phyloP scores from a whole-genome alignment of 2,329 filamentous ascomycete genomes.

The Fusarium gaditjirri region DNA sequence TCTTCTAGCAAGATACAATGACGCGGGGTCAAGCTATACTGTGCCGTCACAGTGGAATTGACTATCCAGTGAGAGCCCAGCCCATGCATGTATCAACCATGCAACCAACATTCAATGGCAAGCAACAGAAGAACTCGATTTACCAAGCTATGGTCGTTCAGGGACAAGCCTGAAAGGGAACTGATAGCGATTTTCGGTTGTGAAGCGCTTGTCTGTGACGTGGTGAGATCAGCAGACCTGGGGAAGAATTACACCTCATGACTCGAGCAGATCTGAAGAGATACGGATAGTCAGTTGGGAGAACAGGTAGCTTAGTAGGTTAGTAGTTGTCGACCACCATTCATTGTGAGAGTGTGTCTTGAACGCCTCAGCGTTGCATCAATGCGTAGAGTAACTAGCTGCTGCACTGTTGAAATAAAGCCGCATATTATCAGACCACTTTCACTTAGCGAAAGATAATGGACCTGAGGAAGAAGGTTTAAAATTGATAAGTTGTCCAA shows the following conservation, averaged over 20 bases:
- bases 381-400: not conserved
- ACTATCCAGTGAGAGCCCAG: not conserved
- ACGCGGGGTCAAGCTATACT: slow-evolving; percentile 5
- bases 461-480: not conserved
- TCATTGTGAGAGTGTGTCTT: not conserved
- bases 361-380: not conserved
- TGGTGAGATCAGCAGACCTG: slow-evolving; percentile 2
- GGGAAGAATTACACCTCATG: not conserved
- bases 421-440: slow-evolving; percentile 20
- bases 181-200: not conserved
- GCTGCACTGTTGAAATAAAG: not conserved
- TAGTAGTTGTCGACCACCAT: not conserved
- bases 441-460: slow-evolving; percentile 6
- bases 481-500: not conserved
- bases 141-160: not conserved
- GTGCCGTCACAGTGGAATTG: slow-evolving; percentile 4
- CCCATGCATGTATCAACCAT: not conserved
- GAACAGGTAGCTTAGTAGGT: not conserved
- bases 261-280: slow-evolving; percentile 11
- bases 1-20: slow-evolving; percentile 22
- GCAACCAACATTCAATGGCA: not conserved
- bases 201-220: not conserved
- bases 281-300: not conserved
- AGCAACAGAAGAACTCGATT: not conserved
- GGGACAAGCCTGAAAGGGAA: not conserved